These are phyloP conservation scores for Fusarium albosuccineum DNA, from an alignment of 2,329 filamentous ascomycete genomes.

Conservation along the genomic window DNA sequence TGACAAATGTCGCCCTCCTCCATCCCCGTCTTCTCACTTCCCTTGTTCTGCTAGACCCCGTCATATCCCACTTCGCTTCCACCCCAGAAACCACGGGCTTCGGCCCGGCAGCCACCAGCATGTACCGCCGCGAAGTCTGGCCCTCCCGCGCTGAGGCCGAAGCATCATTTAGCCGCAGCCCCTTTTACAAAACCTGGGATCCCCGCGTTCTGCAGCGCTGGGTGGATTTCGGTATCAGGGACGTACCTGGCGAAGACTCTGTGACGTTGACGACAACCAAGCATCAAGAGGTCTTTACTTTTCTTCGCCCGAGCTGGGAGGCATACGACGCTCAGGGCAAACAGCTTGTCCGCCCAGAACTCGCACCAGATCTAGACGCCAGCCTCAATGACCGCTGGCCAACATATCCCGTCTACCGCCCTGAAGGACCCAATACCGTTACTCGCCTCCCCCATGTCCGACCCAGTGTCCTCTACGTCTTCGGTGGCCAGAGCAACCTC, in stretches of 20 bases:
- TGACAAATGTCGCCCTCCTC: constrained; percentile 78
- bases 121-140: constrained; percentile 84
- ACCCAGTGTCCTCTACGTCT: constrained; percentile 77
- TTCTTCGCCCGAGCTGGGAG: constrained; percentile 71
- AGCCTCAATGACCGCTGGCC: constrained; percentile 52
- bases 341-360: constrained; percentile 54
- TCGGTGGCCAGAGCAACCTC: constrained; percentile 71
- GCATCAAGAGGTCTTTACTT: constrained; percentile 84
- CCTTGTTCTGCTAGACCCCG: constrained; percentile 86
- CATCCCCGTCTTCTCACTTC: constrained; percentile 85
- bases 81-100: constrained; percentile 51
- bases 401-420: constrained; percentile 73
- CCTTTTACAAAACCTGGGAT: constrained; percentile 88
- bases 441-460: constrained; percentile 70
- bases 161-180: constrained; percentile 71
- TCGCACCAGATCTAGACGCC: constrained; percentile 61
- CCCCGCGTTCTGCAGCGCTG: constrained; percentile 75
- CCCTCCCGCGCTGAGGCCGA: constrained; percentile 78
- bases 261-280: constrained; percentile 86
- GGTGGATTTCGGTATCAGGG: constrained; percentile 79
- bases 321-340: constrained; percentile 56
- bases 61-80: constrained; percentile 69
- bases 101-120: constrained; percentile 71
- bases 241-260: constrained; percentile 60
- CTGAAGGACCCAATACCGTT: constrained; percentile 71